Conservation (phyloP, 768 basidiomycete genomes). For the Dacryopinax primogenitus region DNA sequence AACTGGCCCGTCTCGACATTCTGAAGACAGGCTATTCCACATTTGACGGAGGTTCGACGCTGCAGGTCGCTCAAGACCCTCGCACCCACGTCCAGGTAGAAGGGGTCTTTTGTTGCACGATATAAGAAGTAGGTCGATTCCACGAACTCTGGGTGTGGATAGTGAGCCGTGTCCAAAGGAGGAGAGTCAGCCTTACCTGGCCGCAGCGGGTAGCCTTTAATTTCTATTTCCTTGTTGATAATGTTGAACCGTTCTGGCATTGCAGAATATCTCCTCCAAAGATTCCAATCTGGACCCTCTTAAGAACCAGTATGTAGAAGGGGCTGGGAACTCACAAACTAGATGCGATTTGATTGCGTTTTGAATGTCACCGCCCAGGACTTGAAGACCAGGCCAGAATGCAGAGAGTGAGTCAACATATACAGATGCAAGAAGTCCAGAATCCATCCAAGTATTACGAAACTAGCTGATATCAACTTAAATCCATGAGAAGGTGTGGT, state of each 20-base stretch:
- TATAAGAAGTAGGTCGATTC: conserved; percentile 97
- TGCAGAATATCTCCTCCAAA: conserved; percentile 79
- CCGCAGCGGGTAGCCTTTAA: conserved; percentile 65
- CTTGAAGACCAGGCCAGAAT: conserved; percentile 95
- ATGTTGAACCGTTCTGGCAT: conserved; percentile 90
- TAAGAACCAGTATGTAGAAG: too few species aligned
- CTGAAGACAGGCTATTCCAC: conserved; percentile 71
- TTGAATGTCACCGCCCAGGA: conserved; percentile 70
- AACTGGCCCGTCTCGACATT: conserved; percentile 64
- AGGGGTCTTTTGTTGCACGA: conserved; percentile 78
- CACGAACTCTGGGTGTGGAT: conserved; percentile 50
- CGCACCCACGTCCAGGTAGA: conserved; percentile 86
- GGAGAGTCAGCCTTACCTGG: conserved; percentile 38
- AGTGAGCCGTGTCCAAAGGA: background rate
- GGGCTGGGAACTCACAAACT: conserved; percentile 51
- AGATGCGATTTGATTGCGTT: conserved; percentile 88
- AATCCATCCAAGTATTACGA: conserved; percentile 68
- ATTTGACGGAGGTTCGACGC: conserved; percentile 62
- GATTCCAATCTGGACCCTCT: conserved; percentile 75
- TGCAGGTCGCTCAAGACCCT: conserved; percentile 64
- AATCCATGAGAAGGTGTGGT: conserved; percentile 9
- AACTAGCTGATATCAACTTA: conserved; percentile 40
- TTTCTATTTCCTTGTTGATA: conserved; percentile 54
- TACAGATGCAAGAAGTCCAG: conserved; percentile 56
- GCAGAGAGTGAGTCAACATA: conserved; percentile 93